Conservation (phyloP, 2,329 filamentous ascomycete species). For the Monilinia laxa region DNA sequence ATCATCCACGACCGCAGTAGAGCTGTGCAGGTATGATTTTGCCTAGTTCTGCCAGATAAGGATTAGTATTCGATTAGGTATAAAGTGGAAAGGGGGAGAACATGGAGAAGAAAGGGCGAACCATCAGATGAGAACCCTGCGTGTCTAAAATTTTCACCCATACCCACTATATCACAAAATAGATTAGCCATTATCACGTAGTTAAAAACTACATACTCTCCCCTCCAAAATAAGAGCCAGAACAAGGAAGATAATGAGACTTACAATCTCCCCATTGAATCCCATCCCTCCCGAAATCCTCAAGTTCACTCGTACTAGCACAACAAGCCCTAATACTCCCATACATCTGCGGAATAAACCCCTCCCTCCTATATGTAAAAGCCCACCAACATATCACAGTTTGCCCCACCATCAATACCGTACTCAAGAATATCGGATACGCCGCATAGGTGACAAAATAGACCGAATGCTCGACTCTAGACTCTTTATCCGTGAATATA, state of each 20-base stretch:
- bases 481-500: slow-evolving; percentile 27
- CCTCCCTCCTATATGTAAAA: slow-evolving; percentile 30
- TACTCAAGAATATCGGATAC: slow-evolving; percentile 30
- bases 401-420: slow-evolving; percentile 29
- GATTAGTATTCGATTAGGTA: background rate
- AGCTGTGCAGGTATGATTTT: slow-evolving; percentile 31
- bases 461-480: slow-evolving; percentile 27
- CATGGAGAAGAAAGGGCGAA: background rate
- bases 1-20: slow-evolving; percentile 28
- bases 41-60: slow-evolving; percentile 13
- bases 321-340: slow-evolving; percentile 30
- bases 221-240: too few relatives aligned
- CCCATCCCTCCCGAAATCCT: slow-evolving; percentile 25
- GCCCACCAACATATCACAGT: slow-evolving; percentile 31
- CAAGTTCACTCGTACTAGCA: slow-evolving; percentile 29
- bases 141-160: slow-evolving; percentile 29
- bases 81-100: background rate
- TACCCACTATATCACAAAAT: slow-evolving; percentile 26
- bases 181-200: background rate
- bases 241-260: background rate
- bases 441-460: slow-evolving; percentile 30
- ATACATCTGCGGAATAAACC: slow-evolving; percentile 33
- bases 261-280: slow-evolving; percentile 31
- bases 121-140: slow-evolving; percentile 29
- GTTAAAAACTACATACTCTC: too few relatives aligned